These are phyloP conservation scores for Phytophthora niederhauseri DNA, from an alignment of 352 stramenopile species.

Conservation along the genomic window DNA sequence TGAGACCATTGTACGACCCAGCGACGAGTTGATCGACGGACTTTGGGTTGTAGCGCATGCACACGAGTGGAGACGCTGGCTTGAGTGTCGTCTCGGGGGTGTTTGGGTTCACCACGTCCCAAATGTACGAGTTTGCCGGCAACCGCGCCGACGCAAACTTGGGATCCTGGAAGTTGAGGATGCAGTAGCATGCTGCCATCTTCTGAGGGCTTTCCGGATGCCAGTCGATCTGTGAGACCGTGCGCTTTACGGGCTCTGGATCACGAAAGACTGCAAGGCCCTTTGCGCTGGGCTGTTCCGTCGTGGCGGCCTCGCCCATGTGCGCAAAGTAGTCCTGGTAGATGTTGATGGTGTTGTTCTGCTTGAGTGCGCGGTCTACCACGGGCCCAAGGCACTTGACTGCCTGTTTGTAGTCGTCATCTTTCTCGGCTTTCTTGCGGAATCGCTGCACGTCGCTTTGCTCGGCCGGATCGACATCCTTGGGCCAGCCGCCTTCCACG, in stretches of 20 bases:
- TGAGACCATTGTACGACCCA: constrained; percentile 97
- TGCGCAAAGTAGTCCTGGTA: constrained; percentile 97
- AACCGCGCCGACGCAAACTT: constrained; percentile 87
- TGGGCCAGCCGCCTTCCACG: constrained; percentile 96
- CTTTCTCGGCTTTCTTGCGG: constrained; percentile 98
- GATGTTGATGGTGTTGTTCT: constrained; percentile 99
- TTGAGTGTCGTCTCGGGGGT: constrained; percentile 95
- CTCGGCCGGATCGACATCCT: constrained; percentile 97
- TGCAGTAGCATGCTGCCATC: constrained; percentile 97
- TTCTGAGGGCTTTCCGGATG: constrained; percentile 96
- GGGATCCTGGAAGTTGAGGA: constrained; percentile 96
- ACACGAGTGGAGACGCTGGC: constrained; percentile 88
- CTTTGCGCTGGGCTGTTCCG: constrained; percentile 96
- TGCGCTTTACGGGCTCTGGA: constrained; percentile 92
- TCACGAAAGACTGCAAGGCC: constrained; percentile 98
- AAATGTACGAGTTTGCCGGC: constrained; percentile 94
- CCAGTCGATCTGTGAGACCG: constrained; percentile 97
- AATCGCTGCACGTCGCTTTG: constrained; percentile 96
- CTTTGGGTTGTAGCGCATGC: constrained; percentile 97
- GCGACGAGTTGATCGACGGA: constrained; percentile 95
- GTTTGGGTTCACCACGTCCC: constrained; percentile 98
- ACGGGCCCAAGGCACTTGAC: constrained; percentile 94
- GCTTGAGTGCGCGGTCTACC: constrained; percentile 94
- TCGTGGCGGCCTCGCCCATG: constrained; percentile 92
- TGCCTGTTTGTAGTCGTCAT: constrained; percentile 96